Percentiles rank a stretch among this genome's conserved stretches.
Conservation (phyloP, 169 alveolate species). For the Besnoitia besnoiti region DNA sequence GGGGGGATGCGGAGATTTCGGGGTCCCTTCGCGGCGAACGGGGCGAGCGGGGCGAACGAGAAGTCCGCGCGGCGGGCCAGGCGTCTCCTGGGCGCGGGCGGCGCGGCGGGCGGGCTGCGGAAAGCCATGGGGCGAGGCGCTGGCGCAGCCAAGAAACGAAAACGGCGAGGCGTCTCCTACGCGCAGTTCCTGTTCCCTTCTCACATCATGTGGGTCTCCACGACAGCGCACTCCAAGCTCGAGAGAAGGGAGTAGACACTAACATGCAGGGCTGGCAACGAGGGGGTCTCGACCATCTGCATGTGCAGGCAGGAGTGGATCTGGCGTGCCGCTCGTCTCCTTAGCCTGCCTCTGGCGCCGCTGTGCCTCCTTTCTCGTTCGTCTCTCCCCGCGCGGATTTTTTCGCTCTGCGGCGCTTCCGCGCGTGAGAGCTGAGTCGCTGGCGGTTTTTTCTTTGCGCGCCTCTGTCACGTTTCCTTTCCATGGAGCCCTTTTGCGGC, state of each 20-base stretch:
- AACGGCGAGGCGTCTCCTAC: conserved; percentile 24
- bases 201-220: neutral
- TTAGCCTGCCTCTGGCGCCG: too few species aligned
- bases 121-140: conserved; percentile 16
- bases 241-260: neutral
- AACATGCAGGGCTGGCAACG: too few species aligned
- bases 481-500: neutral
- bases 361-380: neutral
- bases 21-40: too few species aligned
- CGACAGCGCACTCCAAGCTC: neutral
- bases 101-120: neutral
- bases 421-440: too few species aligned
- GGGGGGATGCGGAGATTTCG: too few species aligned
- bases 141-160: neutral
- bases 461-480: neutral
- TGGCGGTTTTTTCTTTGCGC: too few species aligned
- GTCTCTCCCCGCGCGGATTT: too few species aligned
- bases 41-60: too few species aligned
- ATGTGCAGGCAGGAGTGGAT: neutral
- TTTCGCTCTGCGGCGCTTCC: too few species aligned
- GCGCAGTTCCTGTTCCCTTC: conserved; percentile 40
- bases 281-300: too few species aligned
- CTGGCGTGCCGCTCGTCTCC: neutral
- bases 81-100: neutral
- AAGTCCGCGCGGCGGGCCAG: neutral